Conservation (phyloP, 495 filamentous ascomycete species). For the Podospora tetraspora region DNA sequence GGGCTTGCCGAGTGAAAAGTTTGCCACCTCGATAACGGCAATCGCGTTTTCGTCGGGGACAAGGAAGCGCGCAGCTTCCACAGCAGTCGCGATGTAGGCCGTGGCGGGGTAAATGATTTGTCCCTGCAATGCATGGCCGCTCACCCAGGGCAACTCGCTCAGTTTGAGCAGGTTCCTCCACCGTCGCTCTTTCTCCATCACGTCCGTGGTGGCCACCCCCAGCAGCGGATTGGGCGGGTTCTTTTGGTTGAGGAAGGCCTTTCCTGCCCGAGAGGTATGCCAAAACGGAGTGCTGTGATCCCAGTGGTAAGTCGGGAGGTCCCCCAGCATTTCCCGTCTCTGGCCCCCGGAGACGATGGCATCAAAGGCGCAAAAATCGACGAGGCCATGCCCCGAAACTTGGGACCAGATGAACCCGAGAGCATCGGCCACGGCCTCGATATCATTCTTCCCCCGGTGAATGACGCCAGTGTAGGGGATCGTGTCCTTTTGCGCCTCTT, state of each 20-base stretch:
- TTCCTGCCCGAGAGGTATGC: slow-evolving; percentile 35
- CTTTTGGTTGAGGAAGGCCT: slow-evolving; percentile 38
- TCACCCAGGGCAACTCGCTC: slow-evolving; percentile 44
- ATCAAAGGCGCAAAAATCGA: neutral
- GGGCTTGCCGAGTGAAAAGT: slow-evolving; percentile 13
- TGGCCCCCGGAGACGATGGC: neutral
- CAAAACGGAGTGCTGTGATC: slow-evolving; percentile 32
- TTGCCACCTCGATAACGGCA: slow-evolving; percentile 14
- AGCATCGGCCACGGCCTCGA: neutral
- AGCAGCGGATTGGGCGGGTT: slow-evolving; percentile 39
- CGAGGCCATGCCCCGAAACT: neutral
- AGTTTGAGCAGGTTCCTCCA: slow-evolving; percentile 44
- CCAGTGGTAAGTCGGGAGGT: slow-evolving; percentile 38
- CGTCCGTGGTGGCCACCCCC: slow-evolving; percentile 38
- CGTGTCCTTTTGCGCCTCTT: slow-evolving; percentile 4
- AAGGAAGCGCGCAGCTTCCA: slow-evolving; percentile 37
- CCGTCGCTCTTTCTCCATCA: slow-evolving; percentile 24
- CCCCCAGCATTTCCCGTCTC: neutral
- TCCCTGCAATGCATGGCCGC: slow-evolving; percentile 39
- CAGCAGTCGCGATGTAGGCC: slow-evolving; percentile 48
- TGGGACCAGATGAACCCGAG: neutral
- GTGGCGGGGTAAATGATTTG: slow-evolving; percentile 51
- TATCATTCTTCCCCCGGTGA: slow-evolving; percentile 12
- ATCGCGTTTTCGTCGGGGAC: neutral
- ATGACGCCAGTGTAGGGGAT: slow-evolving; percentile 25